Conservation (phyloP, 345 rosid species). For the Melaleuca quinquenervia region DNA sequence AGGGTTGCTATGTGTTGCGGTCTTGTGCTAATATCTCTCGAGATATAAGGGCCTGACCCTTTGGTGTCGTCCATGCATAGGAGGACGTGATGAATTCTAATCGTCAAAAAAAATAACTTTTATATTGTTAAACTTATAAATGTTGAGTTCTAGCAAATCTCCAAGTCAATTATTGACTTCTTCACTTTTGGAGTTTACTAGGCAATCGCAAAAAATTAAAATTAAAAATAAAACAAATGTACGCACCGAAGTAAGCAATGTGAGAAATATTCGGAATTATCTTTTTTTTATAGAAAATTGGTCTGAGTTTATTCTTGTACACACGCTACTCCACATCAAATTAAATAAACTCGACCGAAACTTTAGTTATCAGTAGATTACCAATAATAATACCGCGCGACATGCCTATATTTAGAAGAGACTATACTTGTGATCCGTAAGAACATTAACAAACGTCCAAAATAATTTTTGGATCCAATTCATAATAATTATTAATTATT, state of each 20-base stretch:
- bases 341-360: not conserved
- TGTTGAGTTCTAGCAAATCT: not conserved
- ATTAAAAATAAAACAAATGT: too few species aligned
- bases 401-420: not conserved
- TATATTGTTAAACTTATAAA: not conserved
- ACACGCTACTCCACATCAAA: not conserved
- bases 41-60: too few species aligned
- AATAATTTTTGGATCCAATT: too few species aligned
- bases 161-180: not conserved
- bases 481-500: not conserved
- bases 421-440: not conserved
- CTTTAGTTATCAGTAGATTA: not conserved
- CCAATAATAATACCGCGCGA: too few species aligned
- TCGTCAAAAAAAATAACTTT: too few species aligned
- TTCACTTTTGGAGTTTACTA: not conserved
- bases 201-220: not conserved
- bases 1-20: too few species aligned
- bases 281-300: not conserved
- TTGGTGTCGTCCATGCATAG: too few species aligned
- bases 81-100: too few species aligned
- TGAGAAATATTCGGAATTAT: not conserved
- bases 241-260: not conserved
- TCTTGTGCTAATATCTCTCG: too few species aligned
- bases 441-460: too few species aligned
- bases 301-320: not conserved